Base-by-base conservation (phyloP, 2,329 filamentous ascomycete species). In the Colletotrichum sp. region DNA sequence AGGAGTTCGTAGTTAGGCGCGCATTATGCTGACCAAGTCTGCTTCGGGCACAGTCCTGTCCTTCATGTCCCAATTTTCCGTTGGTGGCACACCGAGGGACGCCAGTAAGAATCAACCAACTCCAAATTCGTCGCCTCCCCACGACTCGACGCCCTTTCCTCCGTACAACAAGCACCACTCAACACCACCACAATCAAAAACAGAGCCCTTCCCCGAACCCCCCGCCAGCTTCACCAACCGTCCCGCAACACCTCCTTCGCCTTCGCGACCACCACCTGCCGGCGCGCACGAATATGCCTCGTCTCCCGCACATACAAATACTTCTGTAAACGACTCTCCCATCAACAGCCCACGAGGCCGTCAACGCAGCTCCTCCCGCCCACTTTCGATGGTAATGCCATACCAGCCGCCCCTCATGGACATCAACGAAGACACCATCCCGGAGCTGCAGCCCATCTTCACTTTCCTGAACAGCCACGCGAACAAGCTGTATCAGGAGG, bases 401-500 rank as follows among this genome's bases (percentile, higher is more conserved):
- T 96, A 96, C 85, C 93, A 96, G 80, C 95, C 96, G 82, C 94
- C 94, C 82, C 87, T 96, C 84, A 96, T 98, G 93, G 95, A 98
- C 81, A 90, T 97, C 78, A 92, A 92, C 82, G 90, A 93, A 79
- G 95, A 98, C 83, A 98, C 95, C 34, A 92, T 97, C 78, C 96
- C 97, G 49, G 97, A 99, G 89, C 90, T 99, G 78, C 94, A 96
- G 86, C 96, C 96, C 78, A 96, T 99, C 81, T 99, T 99, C 85
- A 95, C 92, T 76, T 97, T 95, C 82, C 90, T 99, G 79, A 99
- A 98, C 86, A 97, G 94, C 85, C 97, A 99, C 84, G 94, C 93
- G 74, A 98, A 98, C 85, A 99, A 99, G 87, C 88, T 99, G 72
- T 99, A 99, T 84, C 96, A 98, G 80, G 97, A 99, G 86, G 97